Evolutionary conservation across 2,329 filamentous ascomycete genomes (phyloP).

Genomic region (Fusarium ramigenum): DNA sequence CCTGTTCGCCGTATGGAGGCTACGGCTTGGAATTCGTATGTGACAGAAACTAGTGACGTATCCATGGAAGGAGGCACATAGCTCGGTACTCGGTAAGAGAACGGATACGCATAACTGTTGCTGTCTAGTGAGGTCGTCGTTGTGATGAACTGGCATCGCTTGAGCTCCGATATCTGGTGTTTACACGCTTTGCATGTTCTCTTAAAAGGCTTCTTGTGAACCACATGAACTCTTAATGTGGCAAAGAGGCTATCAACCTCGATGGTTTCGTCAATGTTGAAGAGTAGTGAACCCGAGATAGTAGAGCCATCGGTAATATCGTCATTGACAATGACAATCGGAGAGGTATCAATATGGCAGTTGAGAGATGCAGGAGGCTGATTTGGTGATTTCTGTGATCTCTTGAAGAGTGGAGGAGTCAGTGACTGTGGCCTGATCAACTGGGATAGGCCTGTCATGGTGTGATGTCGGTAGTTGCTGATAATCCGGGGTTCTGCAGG

Average conservation of each 20-base stretch:
- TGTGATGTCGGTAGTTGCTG: background rate
- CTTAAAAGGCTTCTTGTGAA: conserved; percentile 29
- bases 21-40: conserved; percentile 79
- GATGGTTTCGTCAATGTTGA: background rate
- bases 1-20: conserved; percentile 66
- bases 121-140: background rate
- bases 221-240: background rate
- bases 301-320: background rate
- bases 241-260: conserved; percentile 21
- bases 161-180: conserved; percentile 17
- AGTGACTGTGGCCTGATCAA: conserved; percentile 12
- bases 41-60: conserved; percentile 74
- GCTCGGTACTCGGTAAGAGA: conserved; percentile 85
- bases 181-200: conserved; percentile 28
- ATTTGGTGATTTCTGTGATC: background rate
- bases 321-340: conserved; percentile 8
- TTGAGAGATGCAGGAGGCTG: background rate
- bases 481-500: background rate
- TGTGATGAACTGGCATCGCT: conserved; percentile 25
- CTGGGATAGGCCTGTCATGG: conserved; percentile 11
- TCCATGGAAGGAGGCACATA: conserved; percentile 83
- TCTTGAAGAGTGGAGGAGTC: background rate
- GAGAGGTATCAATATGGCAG: conserved; percentile 10
- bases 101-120: conserved; percentile 69
- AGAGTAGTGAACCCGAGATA: conserved; percentile 1